Base-by-base conservation (phyloP, 2,329 filamentous ascomycete species). In the Lomentospora prolificans region DNA sequence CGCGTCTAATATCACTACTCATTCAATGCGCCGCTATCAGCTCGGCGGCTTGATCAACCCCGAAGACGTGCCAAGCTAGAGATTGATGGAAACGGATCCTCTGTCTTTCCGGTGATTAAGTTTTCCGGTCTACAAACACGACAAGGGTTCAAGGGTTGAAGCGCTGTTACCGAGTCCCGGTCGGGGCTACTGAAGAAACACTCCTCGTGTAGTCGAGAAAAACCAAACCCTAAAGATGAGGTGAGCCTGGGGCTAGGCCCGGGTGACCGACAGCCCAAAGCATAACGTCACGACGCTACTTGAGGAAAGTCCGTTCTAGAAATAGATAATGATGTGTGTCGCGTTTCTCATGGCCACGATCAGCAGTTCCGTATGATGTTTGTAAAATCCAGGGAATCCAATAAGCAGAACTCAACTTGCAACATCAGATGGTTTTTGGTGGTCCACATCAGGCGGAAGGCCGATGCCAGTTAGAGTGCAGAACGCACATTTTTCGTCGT, bases 401-500 rank as follows among this genome's bases (percentile, higher is more conserved):
- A 48, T 44, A 19, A 6, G 7, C 25, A 33, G 6, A 22, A 14
- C 27, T 22, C 10, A 33, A 48, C 25, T 19, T 17, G 30, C 30
- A 55, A 55, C 53, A 48, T 54, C 52, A 36, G 52, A 54, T 19
- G 51, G 52, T 41, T 44, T 12, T 28, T n/a, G 24, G n/a, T n/a
- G n/a, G n/a, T n/a, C n/a, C n/a, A 25, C 28, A 14, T n/a, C 8
- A 17, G 51, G 12, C 30, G 30, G 30, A 17, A 54, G 14, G 27
- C 10, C 27, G 14, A 50, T n/a, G 27, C 41, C 52, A 54, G 28
- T 19, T 14, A 36, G 36, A 33, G 36, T 44, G 22, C 12, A 12
- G 36, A n/a, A n/a, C 52, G 52, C 36, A 54, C 30, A 22, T 8
- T 24, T 39, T 6, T 19, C n/a, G 30, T 28, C 24, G 14, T 39